phyloP scores from a whole-genome alignment of 2,329 filamentous ascomycete species.

The Epichloe aotearoae region DNA sequence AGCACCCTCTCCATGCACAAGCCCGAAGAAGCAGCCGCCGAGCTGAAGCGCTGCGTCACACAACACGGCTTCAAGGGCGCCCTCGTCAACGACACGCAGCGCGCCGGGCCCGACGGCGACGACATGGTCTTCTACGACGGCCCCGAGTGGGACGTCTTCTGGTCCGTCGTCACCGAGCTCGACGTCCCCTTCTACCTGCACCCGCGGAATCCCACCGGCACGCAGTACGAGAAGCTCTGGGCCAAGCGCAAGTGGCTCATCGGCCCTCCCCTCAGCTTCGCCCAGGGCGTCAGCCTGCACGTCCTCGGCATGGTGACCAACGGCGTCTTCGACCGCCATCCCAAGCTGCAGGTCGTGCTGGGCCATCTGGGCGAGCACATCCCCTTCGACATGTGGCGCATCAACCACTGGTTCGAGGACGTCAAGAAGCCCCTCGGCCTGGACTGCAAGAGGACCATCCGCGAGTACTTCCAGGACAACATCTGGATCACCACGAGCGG shows the following conservation, averaged over 20 bases:
- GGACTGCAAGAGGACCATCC: slow-evolving; percentile 33
- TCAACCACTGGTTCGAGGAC: slow-evolving; percentile 43
- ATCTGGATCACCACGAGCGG: slow-evolving; percentile 45
- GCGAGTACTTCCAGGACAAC: slow-evolving; percentile 40
- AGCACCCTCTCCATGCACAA: slow-evolving; percentile 39
- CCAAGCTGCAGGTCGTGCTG: slow-evolving; percentile 31
- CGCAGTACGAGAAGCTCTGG: slow-evolving; percentile 44
- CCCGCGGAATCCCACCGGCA: slow-evolving; percentile 43
- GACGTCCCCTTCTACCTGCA: slow-evolving; percentile 54
- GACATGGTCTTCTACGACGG: slow-evolving; percentile 52
- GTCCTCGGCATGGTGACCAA: slow-evolving; percentile 37
- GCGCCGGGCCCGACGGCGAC: slow-evolving; percentile 42
- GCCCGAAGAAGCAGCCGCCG: slow-evolving; percentile 33
- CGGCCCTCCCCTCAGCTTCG: slow-evolving; percentile 45
- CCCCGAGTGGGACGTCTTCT: slow-evolving; percentile 48
- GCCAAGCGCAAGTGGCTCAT: slow-evolving; percentile 45
- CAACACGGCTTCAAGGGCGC: slow-evolving; percentile 49
- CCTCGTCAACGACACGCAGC: slow-evolving; percentile 49
- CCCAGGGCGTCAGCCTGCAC: slow-evolving; percentile 45
- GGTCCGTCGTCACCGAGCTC: slow-evolving; percentile 42
- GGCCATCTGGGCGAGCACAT: slow-evolving; percentile 37
- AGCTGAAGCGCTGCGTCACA: slow-evolving; percentile 39
- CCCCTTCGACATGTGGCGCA: slow-evolving; percentile 35
- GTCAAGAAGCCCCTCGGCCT: slow-evolving; percentile 36
- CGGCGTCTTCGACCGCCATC: slow-evolving; percentile 36